Conservation (phyloP, 1,284 basidiomycete species). For the Polyporus tsugae region DNA sequence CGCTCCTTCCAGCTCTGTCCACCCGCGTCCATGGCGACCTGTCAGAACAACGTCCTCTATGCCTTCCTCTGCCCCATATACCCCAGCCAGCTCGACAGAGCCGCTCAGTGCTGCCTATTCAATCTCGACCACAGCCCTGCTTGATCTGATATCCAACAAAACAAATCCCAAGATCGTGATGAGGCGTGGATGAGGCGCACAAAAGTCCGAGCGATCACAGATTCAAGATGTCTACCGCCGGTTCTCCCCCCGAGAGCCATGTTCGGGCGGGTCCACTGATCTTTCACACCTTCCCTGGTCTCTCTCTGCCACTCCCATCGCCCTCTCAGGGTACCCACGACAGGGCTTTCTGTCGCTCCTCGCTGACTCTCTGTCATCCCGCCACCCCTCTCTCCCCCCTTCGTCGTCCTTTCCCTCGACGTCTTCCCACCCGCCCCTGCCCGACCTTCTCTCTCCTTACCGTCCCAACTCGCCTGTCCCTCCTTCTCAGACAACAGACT, state of each 20-base stretch:
- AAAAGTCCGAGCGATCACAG: background rate
- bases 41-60: background rate
- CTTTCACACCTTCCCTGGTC: background rate
- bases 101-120: background rate
- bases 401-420: slow-evolving; percentile 4
- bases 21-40: background rate
- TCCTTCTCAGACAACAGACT: slow-evolving; percentile 2
- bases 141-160: background rate
- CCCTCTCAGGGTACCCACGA: background rate
- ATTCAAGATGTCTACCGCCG: background rate
- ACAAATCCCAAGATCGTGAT: background rate
- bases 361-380: background rate
- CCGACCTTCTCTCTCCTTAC: slow-evolving; percentile 19
- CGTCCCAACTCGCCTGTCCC: slow-evolving; percentile 22
- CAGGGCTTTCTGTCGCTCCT: background rate
- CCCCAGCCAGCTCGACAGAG: background rate
- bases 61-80: background rate
- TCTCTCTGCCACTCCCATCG: background rate
- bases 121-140: background rate
- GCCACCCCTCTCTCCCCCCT: slow-evolving; percentile 1
- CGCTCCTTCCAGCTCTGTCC: background rate
- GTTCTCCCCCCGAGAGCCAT: background rate
- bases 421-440: slow-evolving; percentile 1
- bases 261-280: background rate
- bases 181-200: background rate